Evolutionary conservation across 805 yeast genomes (phyloP).

Genomic region (Sporopachydermia quercuum): DNA sequence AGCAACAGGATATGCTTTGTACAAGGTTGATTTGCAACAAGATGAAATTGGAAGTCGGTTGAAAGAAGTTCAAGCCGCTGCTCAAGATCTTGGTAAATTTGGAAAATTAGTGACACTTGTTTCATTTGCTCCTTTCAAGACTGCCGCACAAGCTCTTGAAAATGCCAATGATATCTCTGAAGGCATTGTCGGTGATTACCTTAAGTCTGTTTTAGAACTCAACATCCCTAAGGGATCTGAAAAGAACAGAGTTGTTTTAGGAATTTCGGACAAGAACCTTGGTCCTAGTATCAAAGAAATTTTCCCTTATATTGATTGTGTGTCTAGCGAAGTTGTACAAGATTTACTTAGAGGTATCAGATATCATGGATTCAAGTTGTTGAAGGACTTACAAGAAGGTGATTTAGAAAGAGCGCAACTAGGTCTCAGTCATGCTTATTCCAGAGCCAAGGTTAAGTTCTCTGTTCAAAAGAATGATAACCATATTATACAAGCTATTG

Average conservation of each 20-base stretch:
- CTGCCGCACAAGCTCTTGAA: conserved; percentile 98
- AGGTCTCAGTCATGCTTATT: conserved; percentile 98
- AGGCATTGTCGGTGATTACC: conserved; percentile 87
- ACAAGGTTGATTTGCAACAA: conserved; percentile 86
- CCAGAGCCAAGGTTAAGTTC: conserved; percentile 97
- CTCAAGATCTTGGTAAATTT: conserved; percentile 72
- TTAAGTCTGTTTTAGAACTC: conserved; percentile 77
- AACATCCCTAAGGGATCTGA: conserved; percentile 72
- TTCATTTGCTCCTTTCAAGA: conserved; percentile 95
- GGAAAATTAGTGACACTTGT: conserved; percentile 88
- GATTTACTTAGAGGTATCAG: conserved; percentile 93
- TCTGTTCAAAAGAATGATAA: conserved; percentile 97
- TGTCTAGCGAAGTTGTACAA: conserved; percentile 83
- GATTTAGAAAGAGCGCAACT: conserved; percentile 96
- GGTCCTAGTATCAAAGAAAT: conserved; percentile 93
- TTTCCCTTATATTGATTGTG: conserved; percentile 81
- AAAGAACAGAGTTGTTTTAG: conserved; percentile 53
- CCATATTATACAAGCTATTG: conserved; percentile 98
- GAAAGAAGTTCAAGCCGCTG: conserved; percentile 87
- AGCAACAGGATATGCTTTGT: conserved; percentile 95
- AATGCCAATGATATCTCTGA: conserved; percentile 96
- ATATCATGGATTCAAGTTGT: conserved; percentile 73
- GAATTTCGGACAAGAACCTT: conserved; percentile 86
- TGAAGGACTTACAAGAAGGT: conserved; percentile 85
- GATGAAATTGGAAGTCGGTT: conserved; percentile 86